Percentiles rank a stretch among this genome's conserved stretches.
phyloP scores from a whole-genome alignment of 2,329 filamentous ascomycete genomes.

The Sclerotinia minor region DNA sequence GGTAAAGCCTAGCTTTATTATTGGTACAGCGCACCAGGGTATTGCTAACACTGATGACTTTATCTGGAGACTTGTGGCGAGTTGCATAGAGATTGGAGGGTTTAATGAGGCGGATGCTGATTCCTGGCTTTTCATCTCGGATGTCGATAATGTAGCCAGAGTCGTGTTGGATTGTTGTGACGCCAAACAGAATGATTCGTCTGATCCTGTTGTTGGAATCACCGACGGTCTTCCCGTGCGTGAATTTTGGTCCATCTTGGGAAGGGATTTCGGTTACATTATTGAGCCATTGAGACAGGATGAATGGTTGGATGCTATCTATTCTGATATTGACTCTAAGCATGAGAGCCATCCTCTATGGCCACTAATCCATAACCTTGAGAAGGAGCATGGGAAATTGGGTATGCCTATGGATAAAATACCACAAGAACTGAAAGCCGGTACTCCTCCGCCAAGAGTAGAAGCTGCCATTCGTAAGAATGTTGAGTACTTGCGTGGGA shows the following conservation, averaged over 20 bases:
- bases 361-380: slow-evolving; percentile 30
- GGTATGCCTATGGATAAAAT: slow-evolving; percentile 18
- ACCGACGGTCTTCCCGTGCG: slow-evolving; percentile 18
- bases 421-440: background rate
- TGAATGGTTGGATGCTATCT: slow-evolving; percentile 17
- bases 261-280: slow-evolving; percentile 15
- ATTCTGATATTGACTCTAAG: slow-evolving; percentile 13
- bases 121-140: slow-evolving; percentile 31
- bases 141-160: slow-evolving; percentile 27
- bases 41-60: slow-evolving; percentile 38
- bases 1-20: slow-evolving; percentile 35
- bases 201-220: slow-evolving; percentile 5
- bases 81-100: slow-evolving; percentile 27
- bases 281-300: slow-evolving; percentile 16
- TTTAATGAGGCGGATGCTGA: slow-evolving; percentile 28
- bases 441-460: slow-evolving; percentile 1
- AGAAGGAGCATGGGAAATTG: slow-evolving; percentile 21
- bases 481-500: slow-evolving; percentile 16
- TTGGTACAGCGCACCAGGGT: slow-evolving; percentile 33
- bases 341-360: slow-evolving; percentile 14
- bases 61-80: slow-evolving; percentile 35
- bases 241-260: slow-evolving; percentile 23
- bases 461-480: slow-evolving; percentile 22
- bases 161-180: slow-evolving; percentile 25
- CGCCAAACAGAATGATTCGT: background rate